Evolutionary conservation across 345 rosid genomes (phyloP).

Genomic region (Brassica cretica): DNA sequence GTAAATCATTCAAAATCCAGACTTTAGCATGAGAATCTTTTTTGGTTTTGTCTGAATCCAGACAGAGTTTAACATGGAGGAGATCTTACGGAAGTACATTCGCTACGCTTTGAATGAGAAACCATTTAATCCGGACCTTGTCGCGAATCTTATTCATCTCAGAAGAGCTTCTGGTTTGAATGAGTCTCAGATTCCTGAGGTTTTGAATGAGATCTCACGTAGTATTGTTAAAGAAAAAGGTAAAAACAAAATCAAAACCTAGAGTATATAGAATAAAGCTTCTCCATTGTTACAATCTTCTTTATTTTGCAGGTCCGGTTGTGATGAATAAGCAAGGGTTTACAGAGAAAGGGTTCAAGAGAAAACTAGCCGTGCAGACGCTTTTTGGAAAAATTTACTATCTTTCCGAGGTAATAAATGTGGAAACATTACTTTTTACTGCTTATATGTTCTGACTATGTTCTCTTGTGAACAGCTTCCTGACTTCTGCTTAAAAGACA

Average conservation of each 20-base stretch:
- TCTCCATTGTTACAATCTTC: conserved; percentile 22
- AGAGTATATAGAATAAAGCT: neutral
- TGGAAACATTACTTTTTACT: neutral
- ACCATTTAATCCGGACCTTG: conserved; percentile 77
- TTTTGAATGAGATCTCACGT: conserved; percentile 76
- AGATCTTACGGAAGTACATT: conserved; percentile 82
- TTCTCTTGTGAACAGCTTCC: conserved; percentile 60
- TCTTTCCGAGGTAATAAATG: conserved; percentile 65
- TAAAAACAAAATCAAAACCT: conserved; percentile 5
- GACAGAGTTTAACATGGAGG: conserved; percentile 95
- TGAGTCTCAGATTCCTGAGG: conserved; percentile 67
- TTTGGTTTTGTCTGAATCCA: conserved; percentile 43
- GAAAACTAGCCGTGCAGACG: conserved; percentile 88
- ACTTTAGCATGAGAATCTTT: conserved; percentile 37
- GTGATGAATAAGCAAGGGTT: conserved; percentile 81
- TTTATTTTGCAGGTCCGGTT: conserved; percentile 70
- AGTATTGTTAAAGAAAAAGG: conserved; percentile 81
- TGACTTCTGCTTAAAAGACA: conserved; percentile 77
- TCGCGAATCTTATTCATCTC: conserved; percentile 65
- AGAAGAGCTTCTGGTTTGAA: conserved; percentile 73
- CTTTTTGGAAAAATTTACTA: conserved; percentile 90
- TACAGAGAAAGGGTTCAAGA: conserved; percentile 85
- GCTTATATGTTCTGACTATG: neutral
- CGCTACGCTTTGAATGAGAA: conserved; percentile 88
- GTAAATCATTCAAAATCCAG: neutral